These are phyloP conservation scores for Solioccasus polychromus DNA, from an alignment of 768 basidiomycete genomes.

Conservation along the genomic window DNA sequence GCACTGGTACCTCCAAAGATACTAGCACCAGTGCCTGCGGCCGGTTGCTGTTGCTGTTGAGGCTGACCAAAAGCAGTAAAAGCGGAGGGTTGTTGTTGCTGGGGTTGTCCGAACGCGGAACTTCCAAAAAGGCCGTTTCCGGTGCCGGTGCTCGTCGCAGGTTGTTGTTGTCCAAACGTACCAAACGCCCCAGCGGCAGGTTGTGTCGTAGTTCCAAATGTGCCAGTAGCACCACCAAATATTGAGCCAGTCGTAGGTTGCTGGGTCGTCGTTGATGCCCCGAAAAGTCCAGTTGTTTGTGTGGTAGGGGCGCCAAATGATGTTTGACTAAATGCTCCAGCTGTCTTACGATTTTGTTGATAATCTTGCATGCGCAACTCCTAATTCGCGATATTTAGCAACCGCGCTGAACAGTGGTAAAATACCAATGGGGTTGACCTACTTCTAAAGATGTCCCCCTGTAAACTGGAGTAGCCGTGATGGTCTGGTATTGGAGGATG, in stretches of 20 bases:
- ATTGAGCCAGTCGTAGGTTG: slow-evolving; percentile 30
- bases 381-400: slow-evolving; percentile 32
- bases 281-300: slow-evolving; percentile 26
- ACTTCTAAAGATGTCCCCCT: slow-evolving; percentile 77
- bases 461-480: slow-evolving; percentile 78
- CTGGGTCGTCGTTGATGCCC: slow-evolving; percentile 25
- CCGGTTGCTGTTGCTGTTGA: slow-evolving; percentile 35
- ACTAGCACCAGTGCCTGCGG: slow-evolving; percentile 30
- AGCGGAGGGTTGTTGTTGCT: slow-evolving; percentile 34
- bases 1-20: slow-evolving; percentile 33
- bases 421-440: slow-evolving; percentile 14
- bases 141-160: slow-evolving; percentile 30
- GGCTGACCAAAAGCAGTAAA: slow-evolving; percentile 55
- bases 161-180: slow-evolving; percentile 35
- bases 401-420: neutral
- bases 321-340: slow-evolving; percentile 56
- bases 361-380: slow-evolving; percentile 80
- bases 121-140: slow-evolving; percentile 43
- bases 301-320: slow-evolving; percentile 25
- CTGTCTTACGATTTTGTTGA: slow-evolving; percentile 68
- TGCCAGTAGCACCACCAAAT: slow-evolving; percentile 25
- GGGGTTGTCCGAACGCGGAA: slow-evolving; percentile 39
- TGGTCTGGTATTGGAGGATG: slow-evolving; percentile 75
- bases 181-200: slow-evolving; percentile 30
- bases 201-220: slow-evolving; percentile 28